These are phyloP conservation scores for grape (Vitis vinifera) DNA, from an alignment of 164 flowering plant species.

Conservation along the genomic window ASM3070453v1 NC_081812.1:15109501-15110000, in stretches of 20 bases:
- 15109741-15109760: background rate
- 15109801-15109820: too few relatives aligned
- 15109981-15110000: background rate
- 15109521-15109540: background rate
- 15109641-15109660: background rate
- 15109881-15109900: background rate
- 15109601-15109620: background rate
- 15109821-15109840: too few relatives aligned
- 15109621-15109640: background rate
- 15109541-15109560: background rate
- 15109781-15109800: too few relatives aligned
- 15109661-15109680: too few relatives aligned
- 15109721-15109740: background rate
- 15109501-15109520: constrained; percentile 1
- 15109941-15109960: background rate
- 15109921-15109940: constrained; percentile 1
- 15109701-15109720: too few relatives aligned
- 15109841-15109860: too few relatives aligned
- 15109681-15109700: too few relatives aligned
- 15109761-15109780: background rate
- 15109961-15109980: background rate
- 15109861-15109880: background rate
- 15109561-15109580: background rate
- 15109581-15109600: background rate
- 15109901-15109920: background rate